Base-by-base conservation (phyloP, 495 filamentous ascomycete species). In the Collariella sp. region DNA sequence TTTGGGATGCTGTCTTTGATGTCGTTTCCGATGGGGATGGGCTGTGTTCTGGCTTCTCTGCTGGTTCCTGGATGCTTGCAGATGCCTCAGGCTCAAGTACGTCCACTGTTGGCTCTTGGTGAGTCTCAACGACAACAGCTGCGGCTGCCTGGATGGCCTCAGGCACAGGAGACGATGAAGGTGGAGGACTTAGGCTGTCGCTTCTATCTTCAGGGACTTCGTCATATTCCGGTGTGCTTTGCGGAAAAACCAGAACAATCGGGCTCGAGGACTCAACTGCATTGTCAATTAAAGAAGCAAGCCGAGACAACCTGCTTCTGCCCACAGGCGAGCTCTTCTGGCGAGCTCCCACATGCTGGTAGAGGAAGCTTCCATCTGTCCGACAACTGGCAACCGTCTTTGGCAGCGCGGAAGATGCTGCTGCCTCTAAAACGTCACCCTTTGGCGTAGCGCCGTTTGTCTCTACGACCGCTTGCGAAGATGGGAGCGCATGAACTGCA, bases 331-430 rank as follows among this genome's bases (percentile, higher is more conserved):
- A 24, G 6, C 13, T 10, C 18, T 50, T 58, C 19, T n/a, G 31
- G 36, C 43, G 54, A 38, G 23, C n/a, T n/a, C 19, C 43, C 33
- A 51, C 54, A 39, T 52, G 50, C 34, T 49, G 54, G 58, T 61
- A 67, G 16, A 58, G 60, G 46, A 67, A 67, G 54, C 65, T 67
- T 5, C 58, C 58, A 40, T 65, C 65, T 0, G 44, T 66, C 11
- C 56, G 64, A 29, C 65, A 64, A 16, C 34, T 48, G 2, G 40
- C 42, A 31, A 54, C 61, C 9, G 62, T 50, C 41, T 53, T 51
- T 6, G 65, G 60, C 36, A 54, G 57, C 11, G 36, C 41, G 23
- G 26, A 38, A 26, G 22, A 44, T 26, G 34, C 12, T 1, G 43
- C 23, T 16, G 45, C 34, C 9, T 35, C 35, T 7, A 35, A 19